Percentiles rank a stretch among this genome's conserved stretches.
These are phyloP conservation scores for Leccinum laetum DNA, from an alignment of 1,284 basidiomycete species.

Conservation along the genomic window DNA sequence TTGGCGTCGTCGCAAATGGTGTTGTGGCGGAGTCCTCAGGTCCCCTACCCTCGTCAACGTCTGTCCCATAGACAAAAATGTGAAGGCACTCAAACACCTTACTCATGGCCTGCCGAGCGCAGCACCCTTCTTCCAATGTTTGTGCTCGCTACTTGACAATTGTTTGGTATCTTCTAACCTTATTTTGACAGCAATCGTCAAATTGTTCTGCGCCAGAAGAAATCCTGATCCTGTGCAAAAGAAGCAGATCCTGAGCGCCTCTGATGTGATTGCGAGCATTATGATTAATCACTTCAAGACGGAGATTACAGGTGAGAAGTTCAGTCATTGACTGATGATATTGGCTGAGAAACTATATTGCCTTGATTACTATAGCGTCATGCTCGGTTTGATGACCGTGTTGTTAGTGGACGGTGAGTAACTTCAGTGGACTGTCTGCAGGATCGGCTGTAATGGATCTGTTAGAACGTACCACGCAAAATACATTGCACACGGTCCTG, in stretches of 20 bases:
- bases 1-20: slow-evolving; percentile 41
- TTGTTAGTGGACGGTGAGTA: slow-evolving; percentile 83
- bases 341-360: slow-evolving; percentile 52
- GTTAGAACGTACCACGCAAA: slow-evolving; percentile 72
- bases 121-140: slow-evolving; percentile 90
- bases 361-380: slow-evolving; percentile 73
- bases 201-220: slow-evolving; percentile 83
- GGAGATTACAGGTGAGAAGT: slow-evolving; percentile 51
- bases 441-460: slow-evolving; percentile 8
- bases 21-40: slow-evolving; percentile 31
- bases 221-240: slow-evolving; percentile 78
- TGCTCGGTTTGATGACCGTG: slow-evolving; percentile 72
- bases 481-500: slow-evolving; percentile 80
- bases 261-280: slow-evolving; percentile 69
- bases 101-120: slow-evolving; percentile 79
- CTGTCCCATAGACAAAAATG: slow-evolving; percentile 58
- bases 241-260: slow-evolving; percentile 74
- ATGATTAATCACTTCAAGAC: slow-evolving; percentile 74
- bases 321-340: slow-evolving; percentile 4
- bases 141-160: slow-evolving; percentile 18
- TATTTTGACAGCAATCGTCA: slow-evolving; percentile 68
- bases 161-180: slow-evolving; percentile 10
- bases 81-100: slow-evolving; percentile 77
- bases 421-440: not conserved
- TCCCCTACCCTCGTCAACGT: slow-evolving; percentile 21